Evolutionary conservation across 345 rosid species (phyloP), one percentile per base, ranked within the genome.

Genomic region (Camelina hispida): DNA sequence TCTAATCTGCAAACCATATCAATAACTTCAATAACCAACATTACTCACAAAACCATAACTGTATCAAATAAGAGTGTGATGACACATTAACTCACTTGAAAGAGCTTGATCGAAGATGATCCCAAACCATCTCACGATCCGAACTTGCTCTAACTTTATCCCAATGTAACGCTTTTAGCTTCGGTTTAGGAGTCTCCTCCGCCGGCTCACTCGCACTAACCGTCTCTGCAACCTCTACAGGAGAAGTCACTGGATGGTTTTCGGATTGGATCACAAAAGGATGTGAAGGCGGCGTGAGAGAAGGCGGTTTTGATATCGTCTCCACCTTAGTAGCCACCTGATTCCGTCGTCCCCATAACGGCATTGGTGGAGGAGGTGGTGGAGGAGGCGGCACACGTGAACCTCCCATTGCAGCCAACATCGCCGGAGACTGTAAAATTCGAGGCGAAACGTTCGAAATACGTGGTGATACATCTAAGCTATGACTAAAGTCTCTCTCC

Each of bases 91-190:
- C 93, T 81, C 84, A 93, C 98, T 83, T 85, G 55, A 90, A 93
- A 12, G 98, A 93, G 81, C 91, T 90, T 42, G 96, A 85, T 64
- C 93, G 80, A 77, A 93, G 87, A 32, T 90, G 98, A 85, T 93
- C 98, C 97, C 98, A 93, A 18, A 87, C 98, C 97, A 90, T 93
- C 75, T 93, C 97, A n/a, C 95, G 88, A 78, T 89, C 98, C 12
- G 98, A 93, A 85, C 97, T 93, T 28, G 98, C 98, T 83, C 97
- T 85, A 50, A 93, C 96, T 85, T 93, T 93, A 74, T 93, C 97
- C 98, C 98, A 93, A 47, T 93, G 98, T 63, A 93, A 77, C 2
- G 95, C 95, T 81, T 93, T 90, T 54, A 93, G 61, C 85, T 87
- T 93, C 14, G 89, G 95, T 57, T 89, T 93, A 1, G 81, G 81